These are phyloP conservation scores for Anaeramoeba flamelloides DNA, from an alignment of 78 protist species.

Conservation along the genomic window DNA sequence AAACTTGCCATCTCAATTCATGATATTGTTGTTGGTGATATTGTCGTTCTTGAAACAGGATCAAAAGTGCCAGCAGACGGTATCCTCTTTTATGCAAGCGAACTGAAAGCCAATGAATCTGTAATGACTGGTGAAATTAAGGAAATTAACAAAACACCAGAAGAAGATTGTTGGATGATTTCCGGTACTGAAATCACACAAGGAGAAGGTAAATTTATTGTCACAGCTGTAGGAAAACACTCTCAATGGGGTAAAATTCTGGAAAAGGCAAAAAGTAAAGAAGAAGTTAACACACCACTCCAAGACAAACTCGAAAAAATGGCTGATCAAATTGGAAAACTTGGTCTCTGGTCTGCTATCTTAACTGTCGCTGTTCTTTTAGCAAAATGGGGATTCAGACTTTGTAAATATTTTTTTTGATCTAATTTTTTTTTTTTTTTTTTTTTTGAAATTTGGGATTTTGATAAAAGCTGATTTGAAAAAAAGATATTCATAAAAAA, in stretches of 20 bases:
- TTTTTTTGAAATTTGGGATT: too few relatives aligned
- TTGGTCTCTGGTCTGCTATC: slow-evolving; percentile 12
- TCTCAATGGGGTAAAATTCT: background rate
- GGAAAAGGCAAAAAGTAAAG: background rate
- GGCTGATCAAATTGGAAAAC: slow-evolving; percentile 13
- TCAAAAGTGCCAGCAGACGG: background rate
- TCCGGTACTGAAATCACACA: background rate
- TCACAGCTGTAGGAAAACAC: background rate
- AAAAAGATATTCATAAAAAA: too few relatives aligned
- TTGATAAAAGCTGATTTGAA: too few relatives aligned
- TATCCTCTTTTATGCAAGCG: background rate
- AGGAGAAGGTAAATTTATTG: background rate
- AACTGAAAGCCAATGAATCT: background rate
- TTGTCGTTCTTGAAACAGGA: background rate
- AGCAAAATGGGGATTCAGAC: background rate
- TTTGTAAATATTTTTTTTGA: background rate
- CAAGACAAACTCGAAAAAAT: slow-evolving; percentile 3
- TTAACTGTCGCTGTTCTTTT: slow-evolving; percentile 6
- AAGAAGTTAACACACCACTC: background rate
- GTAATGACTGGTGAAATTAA: background rate
- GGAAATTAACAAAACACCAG: background rate
- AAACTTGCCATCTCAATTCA: background rate
- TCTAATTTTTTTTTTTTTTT: too few relatives aligned
- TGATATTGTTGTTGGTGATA: background rate
- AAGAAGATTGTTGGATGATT: background rate